phyloP scores from a whole-genome alignment of 2,329 filamentous ascomycete species.

The Ceratocystis alfenasii region DNA sequence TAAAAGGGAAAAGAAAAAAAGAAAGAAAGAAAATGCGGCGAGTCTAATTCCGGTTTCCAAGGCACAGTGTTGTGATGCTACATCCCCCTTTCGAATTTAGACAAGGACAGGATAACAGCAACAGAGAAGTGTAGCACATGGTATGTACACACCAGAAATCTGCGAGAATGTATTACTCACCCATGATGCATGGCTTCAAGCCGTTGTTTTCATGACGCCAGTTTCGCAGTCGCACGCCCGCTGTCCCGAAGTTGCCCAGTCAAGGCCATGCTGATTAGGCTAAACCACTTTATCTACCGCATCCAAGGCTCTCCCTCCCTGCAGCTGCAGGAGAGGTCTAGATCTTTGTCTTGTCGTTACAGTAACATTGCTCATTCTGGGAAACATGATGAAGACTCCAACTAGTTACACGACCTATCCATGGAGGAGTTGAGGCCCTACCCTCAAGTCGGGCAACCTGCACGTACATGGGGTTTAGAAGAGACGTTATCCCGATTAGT shows the following conservation, averaged over 20 bases:
- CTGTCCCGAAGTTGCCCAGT: background rate
- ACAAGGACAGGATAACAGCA: background rate
- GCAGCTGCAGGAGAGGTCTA: background rate
- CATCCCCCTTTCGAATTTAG: background rate
- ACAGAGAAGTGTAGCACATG: background rate
- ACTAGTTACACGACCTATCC: background rate
- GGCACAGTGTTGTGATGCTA: background rate
- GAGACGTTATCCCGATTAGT: background rate
- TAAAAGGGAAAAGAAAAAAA: background rate
- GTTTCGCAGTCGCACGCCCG: background rate
- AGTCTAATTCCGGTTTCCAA: background rate
- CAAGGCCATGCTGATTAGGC: background rate
- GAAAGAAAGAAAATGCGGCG: background rate
- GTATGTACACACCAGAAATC: too few relatives aligned
- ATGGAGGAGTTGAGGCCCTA: conserved; percentile 8
- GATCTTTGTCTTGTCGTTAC: background rate
- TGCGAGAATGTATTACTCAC: background rate
- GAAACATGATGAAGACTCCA: background rate
- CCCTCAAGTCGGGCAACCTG: background rate
- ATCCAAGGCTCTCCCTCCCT: background rate
- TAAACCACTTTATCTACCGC: background rate
- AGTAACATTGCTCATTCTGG: background rate
- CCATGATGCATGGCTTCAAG: background rate
- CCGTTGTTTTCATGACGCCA: background rate
- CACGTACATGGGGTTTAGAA: background rate